A percentile compares a stretch with the other conserved stretches of the same genome.
Conservation (phyloP, 2,329 filamentous ascomycete species). For the Hypoxylon sp. region DNA sequence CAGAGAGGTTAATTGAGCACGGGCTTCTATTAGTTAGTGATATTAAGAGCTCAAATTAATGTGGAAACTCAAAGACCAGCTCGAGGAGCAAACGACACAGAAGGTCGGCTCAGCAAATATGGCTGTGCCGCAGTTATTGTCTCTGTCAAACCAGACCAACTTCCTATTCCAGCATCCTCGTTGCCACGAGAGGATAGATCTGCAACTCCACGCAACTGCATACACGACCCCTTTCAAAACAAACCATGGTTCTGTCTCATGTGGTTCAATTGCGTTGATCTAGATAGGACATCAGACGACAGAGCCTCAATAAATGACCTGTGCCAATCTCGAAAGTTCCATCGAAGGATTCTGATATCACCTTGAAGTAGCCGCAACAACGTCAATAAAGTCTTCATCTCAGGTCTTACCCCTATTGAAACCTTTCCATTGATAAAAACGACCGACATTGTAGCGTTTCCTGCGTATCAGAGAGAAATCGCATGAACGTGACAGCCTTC, state of each 20-base stretch:
- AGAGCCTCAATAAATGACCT: constrained; percentile 14
- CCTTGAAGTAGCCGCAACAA: background rate
- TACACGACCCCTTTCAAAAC: constrained; percentile 1
- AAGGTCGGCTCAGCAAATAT: constrained; percentile 1
- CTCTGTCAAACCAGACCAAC: background rate
- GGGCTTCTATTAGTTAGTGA: background rate
- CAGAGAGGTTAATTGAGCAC: background rate
- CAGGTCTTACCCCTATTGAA: background rate
- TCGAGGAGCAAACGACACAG: background rate
- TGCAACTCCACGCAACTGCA: constrained; percentile 6
- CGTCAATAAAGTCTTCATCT: background rate
- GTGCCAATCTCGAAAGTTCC: background rate
- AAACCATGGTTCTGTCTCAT: constrained; percentile 6
- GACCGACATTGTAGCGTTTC: background rate
- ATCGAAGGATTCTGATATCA: background rate
- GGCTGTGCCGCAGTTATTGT: background rate
- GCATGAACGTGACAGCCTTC: background rate
- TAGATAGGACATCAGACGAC: background rate
- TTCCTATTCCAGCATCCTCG: constrained; percentile 6
- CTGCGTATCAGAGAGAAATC: background rate
- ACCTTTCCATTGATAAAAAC: background rate
- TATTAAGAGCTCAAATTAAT: background rate
- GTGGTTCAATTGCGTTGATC: constrained; percentile 7
- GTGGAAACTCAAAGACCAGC: background rate
- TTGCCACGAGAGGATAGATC: constrained; percentile 3